Base-by-base conservation (phyloP, 495 filamentous ascomycete species). In the Trichoderma parareesei region DNA sequence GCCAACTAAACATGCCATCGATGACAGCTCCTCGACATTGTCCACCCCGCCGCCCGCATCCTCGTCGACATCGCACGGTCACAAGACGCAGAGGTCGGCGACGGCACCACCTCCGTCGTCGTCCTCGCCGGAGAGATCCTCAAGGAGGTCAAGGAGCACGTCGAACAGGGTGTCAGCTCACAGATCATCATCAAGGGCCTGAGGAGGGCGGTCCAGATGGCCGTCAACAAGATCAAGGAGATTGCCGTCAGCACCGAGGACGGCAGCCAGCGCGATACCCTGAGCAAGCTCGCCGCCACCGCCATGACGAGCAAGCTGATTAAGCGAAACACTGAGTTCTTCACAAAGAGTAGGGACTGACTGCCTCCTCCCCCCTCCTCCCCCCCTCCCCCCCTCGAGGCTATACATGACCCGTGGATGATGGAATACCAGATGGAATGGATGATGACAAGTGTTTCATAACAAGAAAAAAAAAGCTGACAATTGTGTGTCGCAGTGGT, bases 251-350 rank as follows among this genome's bases (percentile, higher is more conserved):
- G 87, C 76, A 96, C 92, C 55, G 85, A 78, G 69, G 91, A 96
- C 74, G 83, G 85, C 49, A 96, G 93, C 78, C 88, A 90, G 78
- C 85, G 91, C 67, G 92, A 97, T 73, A 97, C 93, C 40, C 83
- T 98, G 60, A 80, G 81, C 75, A 93, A 95, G 72, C 81, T 98
- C 70, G 94, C 94, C 37, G 92, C 81, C 57, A 98, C 94, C n/a
- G 94, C 94, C 66, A 98, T 98, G 94, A 97, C 93, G 79, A 96
- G 91, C 81, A 98, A 98, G 81, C 83, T 98, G 67, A 98, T 98
- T 77, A 95, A 98, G 82, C 87, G 92, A 70, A 98, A 98, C 77
- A 88, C 93, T 63, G 86, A 86, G 4, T 98, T 98, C 78, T 98
- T 98, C 76, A 97, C 94, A 42, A 92, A 96, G 81, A 98, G 92